Evolutionary conservation across 1,284 basidiomycete genomes (phyloP).

Genomic region (Austroboletus novae-zelandiae): DNA sequence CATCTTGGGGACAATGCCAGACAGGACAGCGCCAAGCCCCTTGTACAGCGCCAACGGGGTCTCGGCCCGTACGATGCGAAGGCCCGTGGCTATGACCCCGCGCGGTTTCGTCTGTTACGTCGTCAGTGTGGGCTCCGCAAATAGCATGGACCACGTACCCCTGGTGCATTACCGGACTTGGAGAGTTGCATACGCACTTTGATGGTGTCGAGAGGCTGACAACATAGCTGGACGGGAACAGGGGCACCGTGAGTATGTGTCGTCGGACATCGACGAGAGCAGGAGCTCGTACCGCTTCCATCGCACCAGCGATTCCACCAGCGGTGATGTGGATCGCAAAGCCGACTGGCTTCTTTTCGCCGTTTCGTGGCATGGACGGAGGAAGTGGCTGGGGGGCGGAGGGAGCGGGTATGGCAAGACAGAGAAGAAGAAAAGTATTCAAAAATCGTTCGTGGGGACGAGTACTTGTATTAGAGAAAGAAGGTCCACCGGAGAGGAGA

Average conservation of each 20-base stretch:
- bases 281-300: conserved; percentile 74
- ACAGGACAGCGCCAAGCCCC: conserved; percentile 95
- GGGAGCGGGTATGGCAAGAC: not conserved
- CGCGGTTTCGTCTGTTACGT: conserved; percentile 80
- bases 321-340: conserved; percentile 91
- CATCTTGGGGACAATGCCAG: conserved; percentile 99
- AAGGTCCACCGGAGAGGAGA: not conserved
- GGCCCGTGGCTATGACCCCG: conserved; percentile 91
- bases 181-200: conserved; percentile 99
- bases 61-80: conserved; percentile 87
- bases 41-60: conserved; percentile 97
- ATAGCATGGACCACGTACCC: conserved; percentile 59
- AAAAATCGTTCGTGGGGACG: not conserved
- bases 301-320: conserved; percentile 87
- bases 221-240: conserved; percentile 51
- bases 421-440: not conserved
- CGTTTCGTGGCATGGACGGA: conserved; percentile 53
- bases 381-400: not conserved
- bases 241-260: not conserved
- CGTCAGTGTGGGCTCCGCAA: conserved; percentile 56
- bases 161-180: conserved; percentile 70
- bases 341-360: conserved; percentile 69
- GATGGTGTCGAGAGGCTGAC: conserved; percentile 93
- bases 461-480: not conserved
- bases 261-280: not conserved